Evolutionary conservation across 257 asterid genomes (phyloP).

Genomic region (Solanum verrucosum): DNA sequence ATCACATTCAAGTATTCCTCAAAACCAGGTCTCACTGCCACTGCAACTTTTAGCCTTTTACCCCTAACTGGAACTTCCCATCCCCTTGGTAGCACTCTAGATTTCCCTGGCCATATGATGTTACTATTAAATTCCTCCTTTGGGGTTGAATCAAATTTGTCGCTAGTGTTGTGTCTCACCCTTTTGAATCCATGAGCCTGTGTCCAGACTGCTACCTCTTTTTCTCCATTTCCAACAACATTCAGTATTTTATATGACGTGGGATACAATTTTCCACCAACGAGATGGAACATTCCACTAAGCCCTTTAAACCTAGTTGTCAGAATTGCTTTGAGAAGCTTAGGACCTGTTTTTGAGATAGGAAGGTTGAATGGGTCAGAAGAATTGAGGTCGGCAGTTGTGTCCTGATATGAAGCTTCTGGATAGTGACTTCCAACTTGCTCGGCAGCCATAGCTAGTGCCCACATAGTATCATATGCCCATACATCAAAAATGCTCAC

Average conservation of each 20-base stretch:
- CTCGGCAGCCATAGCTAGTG: conserved; percentile 11
- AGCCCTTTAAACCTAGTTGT: conserved; percentile 18
- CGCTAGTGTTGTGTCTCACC: neutral
- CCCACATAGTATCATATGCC: conserved; percentile 37
- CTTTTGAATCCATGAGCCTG: neutral
- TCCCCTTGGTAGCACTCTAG: neutral
- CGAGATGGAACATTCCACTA: conserved; percentile 16
- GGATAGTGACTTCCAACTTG: neutral
- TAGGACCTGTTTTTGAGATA: neutral
- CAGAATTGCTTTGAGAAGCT: conserved; percentile 14
- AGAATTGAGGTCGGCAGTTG: neutral
- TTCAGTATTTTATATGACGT: neutral
- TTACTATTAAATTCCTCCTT: neutral
- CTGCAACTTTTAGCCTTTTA: neutral
- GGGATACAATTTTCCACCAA: neutral
- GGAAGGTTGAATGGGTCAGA: neutral
- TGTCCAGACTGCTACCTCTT: neutral
- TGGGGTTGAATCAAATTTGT: neutral
- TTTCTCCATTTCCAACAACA: neutral
- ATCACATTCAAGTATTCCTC: neutral
- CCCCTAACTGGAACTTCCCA: neutral
- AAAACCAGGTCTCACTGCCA: neutral
- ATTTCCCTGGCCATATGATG: neutral
- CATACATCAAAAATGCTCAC: conserved; percentile 20
- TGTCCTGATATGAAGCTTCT: neutral